These are phyloP conservation scores for Yamadazyma jaroonii DNA, from an alignment of 1,139 yeast genomes.

Conservation along the genomic window DNA sequence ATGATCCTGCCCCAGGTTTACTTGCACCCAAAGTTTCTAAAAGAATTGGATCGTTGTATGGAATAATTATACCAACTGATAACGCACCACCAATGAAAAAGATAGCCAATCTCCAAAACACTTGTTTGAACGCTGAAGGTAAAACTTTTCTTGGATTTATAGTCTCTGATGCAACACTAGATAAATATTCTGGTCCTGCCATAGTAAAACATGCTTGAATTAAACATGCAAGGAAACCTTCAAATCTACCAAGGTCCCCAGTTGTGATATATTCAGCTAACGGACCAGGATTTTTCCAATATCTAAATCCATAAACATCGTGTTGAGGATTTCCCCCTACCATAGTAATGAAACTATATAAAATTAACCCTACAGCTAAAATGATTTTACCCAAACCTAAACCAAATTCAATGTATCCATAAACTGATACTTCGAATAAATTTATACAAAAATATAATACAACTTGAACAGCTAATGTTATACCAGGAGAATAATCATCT, in stretches of 20 bases:
- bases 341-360: slow-evolving; percentile 46
- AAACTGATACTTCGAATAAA: slow-evolving; percentile 57
- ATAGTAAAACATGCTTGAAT: slow-evolving; percentile 75
- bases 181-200: slow-evolving; percentile 67
- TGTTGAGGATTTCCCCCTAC: slow-evolving; percentile 61
- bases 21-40: slow-evolving; percentile 24
- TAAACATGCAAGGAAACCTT: slow-evolving; percentile 61
- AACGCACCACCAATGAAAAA: slow-evolving; percentile 53
- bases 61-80: slow-evolving; percentile 66
- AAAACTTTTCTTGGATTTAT: slow-evolving; percentile 70
- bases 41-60: slow-evolving; percentile 60
- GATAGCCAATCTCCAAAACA: slow-evolving; percentile 65
- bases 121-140: slow-evolving; percentile 76
- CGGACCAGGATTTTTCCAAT: slow-evolving; percentile 64
- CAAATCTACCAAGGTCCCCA: slow-evolving; percentile 43
- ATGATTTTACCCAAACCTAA: slow-evolving; percentile 55
- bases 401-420: slow-evolving; percentile 73
- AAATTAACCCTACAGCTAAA: slow-evolving; percentile 53
- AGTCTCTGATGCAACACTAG: slow-evolving; percentile 74
- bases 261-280: slow-evolving; percentile 42
- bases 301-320: slow-evolving; percentile 63
- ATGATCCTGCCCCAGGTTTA: slow-evolving; percentile 62
- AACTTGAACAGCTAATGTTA: slow-evolving; percentile 62
- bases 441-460: slow-evolving; percentile 61
- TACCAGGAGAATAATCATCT: slow-evolving; percentile 68